phyloP scores from a whole-genome alignment of 140 eudicot species.

The Stevia rebaudiana region DNA sequence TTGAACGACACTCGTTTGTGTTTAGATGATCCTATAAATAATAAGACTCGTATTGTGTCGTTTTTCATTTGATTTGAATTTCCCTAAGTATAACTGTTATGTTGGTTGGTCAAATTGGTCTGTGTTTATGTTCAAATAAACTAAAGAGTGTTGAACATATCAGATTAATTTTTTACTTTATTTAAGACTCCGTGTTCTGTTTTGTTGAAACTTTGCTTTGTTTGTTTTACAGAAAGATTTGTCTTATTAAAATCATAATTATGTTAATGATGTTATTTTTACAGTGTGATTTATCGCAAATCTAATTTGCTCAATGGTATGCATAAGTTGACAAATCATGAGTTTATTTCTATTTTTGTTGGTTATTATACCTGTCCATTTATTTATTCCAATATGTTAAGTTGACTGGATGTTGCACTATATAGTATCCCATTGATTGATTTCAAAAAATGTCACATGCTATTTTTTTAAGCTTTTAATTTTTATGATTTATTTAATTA shows the following conservation, averaged over 20 bases:
- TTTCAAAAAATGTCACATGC: too few relatives aligned
- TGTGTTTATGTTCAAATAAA: slow-evolving; percentile 29
- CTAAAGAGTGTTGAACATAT: slow-evolving; percentile 16
- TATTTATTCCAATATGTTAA: too few relatives aligned
- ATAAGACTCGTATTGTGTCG: slow-evolving; percentile 18
- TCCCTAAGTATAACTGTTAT: slow-evolving; percentile 2
- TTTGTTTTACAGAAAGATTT: neutral
- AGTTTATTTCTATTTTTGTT: too few relatives aligned
- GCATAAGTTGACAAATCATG: too few relatives aligned
- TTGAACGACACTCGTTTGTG: slow-evolving; percentile 13
- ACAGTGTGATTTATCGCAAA: neutral
- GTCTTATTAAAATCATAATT: neutral
- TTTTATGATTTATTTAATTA: too few relatives aligned
- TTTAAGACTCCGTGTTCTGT: neutral
- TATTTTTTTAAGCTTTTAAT: too few relatives aligned
- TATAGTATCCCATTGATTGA: too few relatives aligned
- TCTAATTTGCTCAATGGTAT: neutral
- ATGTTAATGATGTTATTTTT: neutral
- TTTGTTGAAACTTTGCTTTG: neutral
- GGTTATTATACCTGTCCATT: too few relatives aligned
- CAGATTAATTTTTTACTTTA: neutral
- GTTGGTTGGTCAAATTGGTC: slow-evolving; percentile 14
- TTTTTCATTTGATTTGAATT: neutral
- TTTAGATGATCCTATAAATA: slow-evolving; percentile 23
- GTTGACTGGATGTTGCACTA: too few relatives aligned